phyloP scores from a whole-genome alignment of 257 asterid genomes.

The Salvia miltiorrhiza region DNA sequence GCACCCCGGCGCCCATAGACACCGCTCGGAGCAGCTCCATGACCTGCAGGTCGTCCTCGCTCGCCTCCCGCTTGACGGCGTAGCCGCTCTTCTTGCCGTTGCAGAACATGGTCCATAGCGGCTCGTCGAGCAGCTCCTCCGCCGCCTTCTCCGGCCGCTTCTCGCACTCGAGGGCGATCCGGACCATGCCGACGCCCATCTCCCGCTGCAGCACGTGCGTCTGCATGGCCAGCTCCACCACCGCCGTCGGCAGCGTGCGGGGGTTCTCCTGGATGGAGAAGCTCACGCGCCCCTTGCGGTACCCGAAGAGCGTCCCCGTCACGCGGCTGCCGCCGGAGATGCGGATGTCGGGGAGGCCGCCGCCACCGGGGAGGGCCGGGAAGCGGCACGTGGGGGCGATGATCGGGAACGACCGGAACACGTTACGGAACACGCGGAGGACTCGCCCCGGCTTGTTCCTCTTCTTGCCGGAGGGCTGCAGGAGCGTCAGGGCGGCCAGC shows the following conservation, averaged over 20 bases:
- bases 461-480: constrained; percentile 53
- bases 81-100: constrained; percentile 82
- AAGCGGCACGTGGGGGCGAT: constrained; percentile 62
- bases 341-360: constrained; percentile 35
- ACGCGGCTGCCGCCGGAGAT: constrained; percentile 35
- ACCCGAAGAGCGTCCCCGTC: constrained; percentile 74
- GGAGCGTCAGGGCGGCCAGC: constrained; percentile 42
- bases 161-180: constrained; percentile 58
- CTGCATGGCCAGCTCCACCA: constrained; percentile 58
- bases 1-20: constrained; percentile 88
- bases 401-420: constrained; percentile 80
- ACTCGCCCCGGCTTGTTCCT: constrained; percentile 31
- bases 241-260: constrained; percentile 38
- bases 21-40: constrained; percentile 77
- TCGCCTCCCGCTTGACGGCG: constrained; percentile 54
- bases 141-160: constrained; percentile 32
- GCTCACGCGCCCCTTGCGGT: constrained; percentile 56
- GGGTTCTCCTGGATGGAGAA: constrained; percentile 50
- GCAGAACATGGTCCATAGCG: constrained; percentile 77
- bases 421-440: constrained; percentile 59
- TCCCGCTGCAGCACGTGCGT: constrained; percentile 49
- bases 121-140: constrained; percentile 53
- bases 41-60: constrained; percentile 70
- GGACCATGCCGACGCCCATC: constrained; percentile 47
- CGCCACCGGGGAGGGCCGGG: constrained; percentile 66